These are phyloP conservation scores for Anacardium occidentale DNA, from an alignment of 345 rosid genomes.

Conservation along the genomic window DNA sequence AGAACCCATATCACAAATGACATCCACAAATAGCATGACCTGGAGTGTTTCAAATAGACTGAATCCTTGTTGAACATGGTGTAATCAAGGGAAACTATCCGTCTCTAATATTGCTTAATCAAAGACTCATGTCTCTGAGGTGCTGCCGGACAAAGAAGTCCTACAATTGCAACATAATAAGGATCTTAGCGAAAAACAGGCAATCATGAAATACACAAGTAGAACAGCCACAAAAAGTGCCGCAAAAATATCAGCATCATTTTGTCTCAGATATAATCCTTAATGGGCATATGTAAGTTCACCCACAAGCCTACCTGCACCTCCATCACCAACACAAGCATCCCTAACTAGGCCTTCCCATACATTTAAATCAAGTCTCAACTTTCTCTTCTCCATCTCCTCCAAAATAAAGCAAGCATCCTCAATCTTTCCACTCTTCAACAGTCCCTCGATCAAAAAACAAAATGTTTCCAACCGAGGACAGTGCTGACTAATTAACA, in stretches of 20 bases:
- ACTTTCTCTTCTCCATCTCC: slow-evolving; percentile 68
- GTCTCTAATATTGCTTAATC: neutral
- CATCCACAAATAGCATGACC: no score
- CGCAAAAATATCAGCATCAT: neutral
- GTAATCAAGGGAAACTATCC: neutral
- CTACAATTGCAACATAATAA: neutral
- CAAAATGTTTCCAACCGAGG: slow-evolving; percentile 58
- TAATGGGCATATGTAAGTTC: slow-evolving; percentile 28
- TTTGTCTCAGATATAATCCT: neutral
- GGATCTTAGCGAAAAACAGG: neutral
- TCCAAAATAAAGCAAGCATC: slow-evolving; percentile 67
- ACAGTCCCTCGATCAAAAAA: slow-evolving; percentile 50
- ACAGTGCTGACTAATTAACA: slow-evolving; percentile 61
- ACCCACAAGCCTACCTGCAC: slow-evolving; percentile 38
- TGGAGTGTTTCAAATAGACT: no score
- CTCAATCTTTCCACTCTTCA: slow-evolving; percentile 51
- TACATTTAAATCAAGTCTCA: slow-evolving; percentile 43
- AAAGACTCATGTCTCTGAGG: neutral
- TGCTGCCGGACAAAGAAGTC: neutral
- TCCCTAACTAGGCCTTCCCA: slow-evolving; percentile 56
- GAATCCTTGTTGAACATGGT: no score
- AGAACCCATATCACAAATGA: no score
- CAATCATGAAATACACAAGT: neutral
- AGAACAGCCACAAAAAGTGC: neutral
- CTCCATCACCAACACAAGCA: slow-evolving; percentile 36